phyloP scores from a whole-genome alignment of 257 asterid species.

The Capsicum baccatum region DNA sequence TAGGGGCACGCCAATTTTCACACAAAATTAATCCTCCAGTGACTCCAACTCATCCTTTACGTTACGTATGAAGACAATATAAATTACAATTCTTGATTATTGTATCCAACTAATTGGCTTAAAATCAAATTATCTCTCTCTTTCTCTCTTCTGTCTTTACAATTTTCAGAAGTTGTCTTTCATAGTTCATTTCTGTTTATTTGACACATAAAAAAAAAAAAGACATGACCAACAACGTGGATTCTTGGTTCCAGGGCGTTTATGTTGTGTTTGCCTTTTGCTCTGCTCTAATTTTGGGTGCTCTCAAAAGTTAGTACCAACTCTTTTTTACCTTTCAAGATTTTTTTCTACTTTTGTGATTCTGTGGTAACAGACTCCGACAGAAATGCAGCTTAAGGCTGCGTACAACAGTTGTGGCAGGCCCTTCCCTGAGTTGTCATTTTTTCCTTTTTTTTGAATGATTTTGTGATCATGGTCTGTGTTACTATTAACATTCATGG shows the following conservation, averaged over 20 bases:
- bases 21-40: background rate
- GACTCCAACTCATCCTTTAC: background rate
- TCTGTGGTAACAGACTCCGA: too few relatives aligned
- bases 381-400: too few relatives aligned
- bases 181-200: background rate
- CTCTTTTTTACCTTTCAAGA: background rate
- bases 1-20: background rate
- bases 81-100: background rate
- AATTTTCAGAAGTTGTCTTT: background rate
- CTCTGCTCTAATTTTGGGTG: conserved; percentile 72
- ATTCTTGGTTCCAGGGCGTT: conserved; percentile 52
- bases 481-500: background rate
- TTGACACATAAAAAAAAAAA: background rate
- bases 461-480: background rate
- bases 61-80: background rate
- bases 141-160: background rate
- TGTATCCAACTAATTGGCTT: background rate
- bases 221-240: conserved; percentile 53
- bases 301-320: conserved; percentile 66
- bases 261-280: conserved; percentile 73
- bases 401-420: too few relatives aligned
- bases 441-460: background rate
- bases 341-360: conserved; percentile 5
- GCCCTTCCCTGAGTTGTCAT: too few relatives aligned
- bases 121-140: too few relatives aligned